Conservation (phyloP, 306 rosid genomes). For the Medicago arabica region DNA sequence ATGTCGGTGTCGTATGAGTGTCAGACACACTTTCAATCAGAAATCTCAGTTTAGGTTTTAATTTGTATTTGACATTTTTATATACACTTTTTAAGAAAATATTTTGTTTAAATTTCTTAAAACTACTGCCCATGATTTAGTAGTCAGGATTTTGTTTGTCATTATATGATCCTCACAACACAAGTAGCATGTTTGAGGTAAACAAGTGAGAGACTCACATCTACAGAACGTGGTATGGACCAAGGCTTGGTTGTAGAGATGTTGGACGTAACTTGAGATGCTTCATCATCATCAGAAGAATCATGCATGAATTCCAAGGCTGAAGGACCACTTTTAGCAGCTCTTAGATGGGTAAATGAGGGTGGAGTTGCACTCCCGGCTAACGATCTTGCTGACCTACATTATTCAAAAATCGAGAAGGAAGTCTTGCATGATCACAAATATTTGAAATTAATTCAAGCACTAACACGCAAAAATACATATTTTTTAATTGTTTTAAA, state of each 20-base stretch:
- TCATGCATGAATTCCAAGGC: conserved; percentile 55
- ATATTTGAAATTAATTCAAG: no score
- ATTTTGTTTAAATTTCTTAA: no score
- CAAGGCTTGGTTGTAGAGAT: conserved; percentile 50
- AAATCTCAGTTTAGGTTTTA: no score
- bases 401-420: no score
- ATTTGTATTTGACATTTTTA: no score
- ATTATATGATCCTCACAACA: not conserved
- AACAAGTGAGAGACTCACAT: conserved; percentile 45
- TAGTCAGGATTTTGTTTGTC: not conserved
- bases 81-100: no score
- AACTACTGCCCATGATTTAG: not conserved
- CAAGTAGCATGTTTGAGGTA: not conserved
- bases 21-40: no score
- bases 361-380: conserved; percentile 93
- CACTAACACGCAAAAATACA: no score
- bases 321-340: conserved; percentile 80
- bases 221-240: conserved; percentile 63
- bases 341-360: conserved; percentile 61
- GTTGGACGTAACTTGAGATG: conserved; percentile 35
- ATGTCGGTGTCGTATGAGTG: no score
- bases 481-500: no score
- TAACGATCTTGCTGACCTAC: conserved; percentile 86
- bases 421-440: no score
- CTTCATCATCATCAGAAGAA: conserved; percentile 78